Evolutionary conservation across 192 early-diverging fungal genomes (phyloP).

Genomic region (Cladochytrium replicatum): DNA sequence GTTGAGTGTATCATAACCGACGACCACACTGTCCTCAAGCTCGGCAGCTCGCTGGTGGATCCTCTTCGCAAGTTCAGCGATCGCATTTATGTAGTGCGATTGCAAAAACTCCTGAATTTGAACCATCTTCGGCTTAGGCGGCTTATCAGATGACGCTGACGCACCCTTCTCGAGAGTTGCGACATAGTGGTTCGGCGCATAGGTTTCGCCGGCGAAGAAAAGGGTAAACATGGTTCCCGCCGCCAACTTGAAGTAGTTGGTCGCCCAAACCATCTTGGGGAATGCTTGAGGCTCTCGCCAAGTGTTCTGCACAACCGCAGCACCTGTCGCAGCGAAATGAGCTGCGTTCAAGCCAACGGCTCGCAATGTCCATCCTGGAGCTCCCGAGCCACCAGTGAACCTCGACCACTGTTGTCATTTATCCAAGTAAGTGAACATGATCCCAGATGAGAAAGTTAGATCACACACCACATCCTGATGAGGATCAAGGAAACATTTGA

Average conservation of each 20-base stretch:
- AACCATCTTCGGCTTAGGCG: too few relatives aligned
- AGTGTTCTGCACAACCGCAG: slow-evolving; percentile 72
- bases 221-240: slow-evolving; percentile 71
- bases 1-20: slow-evolving; percentile 71
- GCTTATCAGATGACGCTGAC: too few relatives aligned
- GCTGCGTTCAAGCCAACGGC: slow-evolving; percentile 58
- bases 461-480: slow-evolving; percentile 65
- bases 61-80: slow-evolving; percentile 50
- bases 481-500: slow-evolving; percentile 69
- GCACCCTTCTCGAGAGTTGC: slow-evolving; percentile 3
- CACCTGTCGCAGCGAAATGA: slow-evolving; percentile 54
- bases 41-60: slow-evolving; percentile 18
- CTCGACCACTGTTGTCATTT: slow-evolving; percentile 21
- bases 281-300: slow-evolving; percentile 11
- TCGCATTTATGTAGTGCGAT: slow-evolving; percentile 48
- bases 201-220: slow-evolving; percentile 55
- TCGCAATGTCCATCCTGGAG: slow-evolving; percentile 53
- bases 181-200: slow-evolving; percentile 53
- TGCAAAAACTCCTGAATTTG: slow-evolving; percentile 59
- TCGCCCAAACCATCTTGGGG: slow-evolving; percentile 61
- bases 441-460: neutral
- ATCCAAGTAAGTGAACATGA: neutral
- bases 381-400: slow-evolving; percentile 30
- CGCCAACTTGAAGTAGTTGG: slow-evolving; percentile 74
- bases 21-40: slow-evolving; percentile 47